Base-by-base conservation (phyloP, 257 asterid genomes). In the Scutellaria galericulata region DNA sequence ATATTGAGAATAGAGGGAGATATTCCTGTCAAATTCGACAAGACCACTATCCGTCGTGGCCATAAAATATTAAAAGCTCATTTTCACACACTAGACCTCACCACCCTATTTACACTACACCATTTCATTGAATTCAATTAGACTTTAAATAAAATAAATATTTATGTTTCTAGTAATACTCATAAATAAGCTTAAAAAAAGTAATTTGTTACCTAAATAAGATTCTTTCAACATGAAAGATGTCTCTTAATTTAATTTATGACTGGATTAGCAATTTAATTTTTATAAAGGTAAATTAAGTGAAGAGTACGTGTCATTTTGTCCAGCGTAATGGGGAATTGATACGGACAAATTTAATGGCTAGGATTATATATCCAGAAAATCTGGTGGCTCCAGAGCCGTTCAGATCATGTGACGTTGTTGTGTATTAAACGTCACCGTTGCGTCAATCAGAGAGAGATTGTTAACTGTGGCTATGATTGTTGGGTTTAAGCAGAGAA, bases 1-100 rank as follows among this genome's bases (percentile, higher is more conserved):
- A 3, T 31, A 31, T 2, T 31, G 5, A 31, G 37, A 31, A 6
- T 52, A 27, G 13, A 24, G 57, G 6, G 45, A 75, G 83, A 81
- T 66, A 74, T 82, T 60, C 69, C 44, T 82, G 87, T 86, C 86
- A 81, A 80, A 60, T 66, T 78, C 15, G 91, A 86, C 64, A 74
- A 75, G 90, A 86, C 89, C 70, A 81, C 79, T 71, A 78, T 75
- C 86, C 61, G 67, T 76, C 81, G 22, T 41, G n/a, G 52, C 27
- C 74, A 27, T 51, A 31, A 31, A 31, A 4, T 31, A 31, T 31
- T 31, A 31, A 31, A 31, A 31, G 37, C 37, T 31, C 37, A 31
- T 31, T 24, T 24, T 24, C 27, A 24, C 27, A 5, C 2, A 6
- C 57, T 52, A 53, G 58, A 14, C 58, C 20, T 18, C 58, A 53